These are phyloP conservation scores for Candida hungchunana DNA, from an alignment of 805 yeast genomes.

Conservation along the genomic window DNA sequence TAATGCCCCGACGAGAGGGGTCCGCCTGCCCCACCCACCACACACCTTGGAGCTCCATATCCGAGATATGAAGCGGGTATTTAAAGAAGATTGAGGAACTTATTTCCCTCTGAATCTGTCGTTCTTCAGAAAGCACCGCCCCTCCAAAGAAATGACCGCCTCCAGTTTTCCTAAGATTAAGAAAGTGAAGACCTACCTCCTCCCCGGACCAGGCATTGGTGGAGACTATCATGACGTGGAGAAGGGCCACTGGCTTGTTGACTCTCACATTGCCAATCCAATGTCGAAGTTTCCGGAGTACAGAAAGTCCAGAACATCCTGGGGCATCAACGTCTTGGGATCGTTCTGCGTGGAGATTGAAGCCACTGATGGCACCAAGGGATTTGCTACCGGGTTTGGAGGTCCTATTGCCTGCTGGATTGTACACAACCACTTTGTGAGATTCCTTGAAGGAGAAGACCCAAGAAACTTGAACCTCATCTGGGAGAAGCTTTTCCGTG, in stretches of 20 bases:
- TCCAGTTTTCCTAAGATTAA: slow-evolving; percentile 40
- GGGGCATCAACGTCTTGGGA: slow-evolving; percentile 50
- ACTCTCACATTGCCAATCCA: slow-evolving; percentile 43
- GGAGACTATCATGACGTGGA: slow-evolving; percentile 50
- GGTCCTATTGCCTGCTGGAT: slow-evolving; percentile 50
- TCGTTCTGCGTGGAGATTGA: slow-evolving; percentile 46
- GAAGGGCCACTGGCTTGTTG: slow-evolving; percentile 47
- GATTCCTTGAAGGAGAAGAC: slow-evolving; percentile 43
- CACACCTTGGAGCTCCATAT: no score
- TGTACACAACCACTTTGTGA: slow-evolving; percentile 40
- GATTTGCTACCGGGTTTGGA: slow-evolving; percentile 50
- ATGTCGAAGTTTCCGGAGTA: slow-evolving; percentile 46
- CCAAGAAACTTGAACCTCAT: slow-evolving; percentile 42
- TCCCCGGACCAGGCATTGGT: slow-evolving; percentile 43
- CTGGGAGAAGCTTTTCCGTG: slow-evolving; percentile 47
- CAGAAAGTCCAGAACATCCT: slow-evolving; percentile 40
- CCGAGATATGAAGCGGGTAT: no score
- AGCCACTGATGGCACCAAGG: slow-evolving; percentile 45
- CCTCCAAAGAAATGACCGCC: slow-evolving; percentile 25
- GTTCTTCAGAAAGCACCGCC: no score
- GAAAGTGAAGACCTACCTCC: slow-evolving; percentile 38
- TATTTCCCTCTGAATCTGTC: no score
- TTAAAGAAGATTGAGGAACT: no score
- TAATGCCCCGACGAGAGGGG: no score
- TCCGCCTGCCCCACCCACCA: no score